Base-by-base conservation (phyloP, 2,329 filamentous ascomycete species). In the Paracoccidioides brasiliensis region DNA sequence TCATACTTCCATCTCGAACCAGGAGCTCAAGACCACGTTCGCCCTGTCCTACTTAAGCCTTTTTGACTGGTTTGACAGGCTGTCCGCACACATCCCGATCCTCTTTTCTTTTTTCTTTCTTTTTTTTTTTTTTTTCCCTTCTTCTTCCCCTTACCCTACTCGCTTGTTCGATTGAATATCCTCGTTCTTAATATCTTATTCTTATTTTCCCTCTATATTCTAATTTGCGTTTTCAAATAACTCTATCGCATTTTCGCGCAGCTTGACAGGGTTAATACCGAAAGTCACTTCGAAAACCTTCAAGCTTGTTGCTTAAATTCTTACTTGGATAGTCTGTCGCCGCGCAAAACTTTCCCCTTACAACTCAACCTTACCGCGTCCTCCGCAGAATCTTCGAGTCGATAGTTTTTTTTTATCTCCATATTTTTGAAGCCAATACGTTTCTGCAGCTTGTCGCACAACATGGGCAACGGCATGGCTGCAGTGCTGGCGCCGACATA, bases 401-500 rank as follows among this genome's bases (percentile, higher is more conserved):
- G 55, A 30, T 15, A 42, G 52, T 63, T 63, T 62, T 62, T 56
- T 59, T 61, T 59, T 60, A 58, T 55, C 52, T 49, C 55, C 42
- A 59, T 57, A 63, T 64, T 59, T 60, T 55, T 60, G 59, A 62
- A 61, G 35, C 46, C 50, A 61, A 62, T 60, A 60, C 56, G 41
- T 56, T 57, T 58, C 50, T 57, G 33, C 54, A 43, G 55, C 59
- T 59, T 59, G 57, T 63, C 60, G 59, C 53, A 56, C 56, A 66
- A 57, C 57, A 73, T 73, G 71, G 71, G 70, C 61, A 72, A 71
- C 65, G 69, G 70, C 60, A 69, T 69, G 43, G 68, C 72, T 55
- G 72, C 72, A 46, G 74, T 76, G 60, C 72, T 87, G 63, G 73
- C 76, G 60, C 82, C 84, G 35, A 88, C 84, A 30, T 88, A 80